phyloP scores from a whole-genome alignment of 2,329 filamentous ascomycete species.

The Monosporascus sp. region DNA sequence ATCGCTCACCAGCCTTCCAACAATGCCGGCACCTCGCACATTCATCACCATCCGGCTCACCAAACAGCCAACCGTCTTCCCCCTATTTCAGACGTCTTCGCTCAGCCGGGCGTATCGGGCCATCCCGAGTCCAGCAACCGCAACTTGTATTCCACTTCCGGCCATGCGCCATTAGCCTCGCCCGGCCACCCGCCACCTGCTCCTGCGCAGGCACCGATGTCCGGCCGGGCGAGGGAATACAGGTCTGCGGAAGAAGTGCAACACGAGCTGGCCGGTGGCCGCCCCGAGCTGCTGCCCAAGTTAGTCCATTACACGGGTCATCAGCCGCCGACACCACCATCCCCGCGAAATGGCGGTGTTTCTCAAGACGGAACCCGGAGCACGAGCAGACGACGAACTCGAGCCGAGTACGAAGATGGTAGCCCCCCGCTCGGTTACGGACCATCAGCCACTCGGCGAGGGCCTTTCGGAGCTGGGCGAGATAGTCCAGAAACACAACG shows the following conservation, averaged over 20 bases:
- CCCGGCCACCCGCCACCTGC: slow-evolving; percentile 64
- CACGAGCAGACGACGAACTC: slow-evolving; percentile 66
- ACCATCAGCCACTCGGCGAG: slow-evolving; percentile 54
- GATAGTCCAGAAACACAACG: slow-evolving; percentile 79
- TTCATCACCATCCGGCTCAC: slow-evolving; percentile 81
- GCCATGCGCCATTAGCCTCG: slow-evolving; percentile 68
- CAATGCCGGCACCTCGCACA: slow-evolving; percentile 78
- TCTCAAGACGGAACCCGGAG: slow-evolving; percentile 50
- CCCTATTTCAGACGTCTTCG: slow-evolving; percentile 92
- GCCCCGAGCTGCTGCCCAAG: slow-evolving; percentile 86
- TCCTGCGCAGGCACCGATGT: slow-evolving; percentile 45
- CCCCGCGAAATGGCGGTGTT: slow-evolving; percentile 55
- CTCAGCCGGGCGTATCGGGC: slow-evolving; percentile 61
- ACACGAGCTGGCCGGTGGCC: slow-evolving; percentile 81
- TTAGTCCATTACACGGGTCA: slow-evolving; percentile 94
- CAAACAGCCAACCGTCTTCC: slow-evolving; percentile 91
- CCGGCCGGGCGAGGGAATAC: slow-evolving; percentile 74
- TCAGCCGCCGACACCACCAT: slow-evolving; percentile 88
- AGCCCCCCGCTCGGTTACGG: slow-evolving; percentile 76
- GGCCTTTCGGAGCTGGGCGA: slow-evolving; percentile 74
- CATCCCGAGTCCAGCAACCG: slow-evolving; percentile 50
- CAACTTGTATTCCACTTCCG: slow-evolving; percentile 55
- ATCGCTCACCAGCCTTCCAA: slow-evolving; percentile 77
- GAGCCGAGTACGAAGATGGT: slow-evolving; percentile 90
- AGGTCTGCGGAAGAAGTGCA: slow-evolving; percentile 95